Evolutionary conservation across 768 basidiomycete species (phyloP).

Genomic region (Coprinopsis sp.): DNA sequence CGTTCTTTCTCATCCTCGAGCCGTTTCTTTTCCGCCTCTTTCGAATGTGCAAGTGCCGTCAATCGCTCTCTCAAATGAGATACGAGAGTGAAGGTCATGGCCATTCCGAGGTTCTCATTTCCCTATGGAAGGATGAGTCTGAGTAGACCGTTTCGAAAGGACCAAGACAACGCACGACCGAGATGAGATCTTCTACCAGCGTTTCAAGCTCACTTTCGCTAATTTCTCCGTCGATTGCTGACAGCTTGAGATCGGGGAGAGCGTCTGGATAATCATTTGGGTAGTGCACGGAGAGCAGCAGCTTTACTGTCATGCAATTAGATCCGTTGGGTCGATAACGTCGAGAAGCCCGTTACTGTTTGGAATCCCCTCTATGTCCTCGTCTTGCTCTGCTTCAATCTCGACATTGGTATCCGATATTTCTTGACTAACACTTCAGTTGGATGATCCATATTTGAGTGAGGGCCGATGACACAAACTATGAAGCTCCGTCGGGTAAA

Average conservation of each 20-base stretch:
- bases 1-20: slow-evolving; percentile 74
- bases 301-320: slow-evolving; percentile 48
- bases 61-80: slow-evolving; percentile 80
- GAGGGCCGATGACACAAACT: slow-evolving; percentile 57
- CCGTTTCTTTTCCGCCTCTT: slow-evolving; percentile 51
- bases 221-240: slow-evolving; percentile 55
- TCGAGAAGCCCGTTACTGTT: not conserved
- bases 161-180: slow-evolving; percentile 4
- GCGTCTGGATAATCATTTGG: slow-evolving; percentile 80
- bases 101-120: slow-evolving; percentile 87
- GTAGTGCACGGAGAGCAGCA: slow-evolving; percentile 73
- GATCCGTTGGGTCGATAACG: not conserved
- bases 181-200: slow-evolving; percentile 57
- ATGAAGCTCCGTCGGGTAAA: slow-evolving; percentile 90
- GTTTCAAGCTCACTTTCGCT: slow-evolving; percentile 51
- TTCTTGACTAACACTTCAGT: slow-evolving; percentile 65
- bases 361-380: slow-evolving; percentile 46
- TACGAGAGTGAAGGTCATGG: slow-evolving; percentile 95
- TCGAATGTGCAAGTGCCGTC: slow-evolving; percentile 52
- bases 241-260: slow-evolving; percentile 68
- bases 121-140: slow-evolving; percentile 40
- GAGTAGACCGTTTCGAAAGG: not conserved
- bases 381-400: slow-evolving; percentile 88
- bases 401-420: slow-evolving; percentile 75
- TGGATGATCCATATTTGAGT: slow-evolving; percentile 21